Conservation (phyloP, 1,284 basidiomycete species). For the Coniophora puteana region DNA sequence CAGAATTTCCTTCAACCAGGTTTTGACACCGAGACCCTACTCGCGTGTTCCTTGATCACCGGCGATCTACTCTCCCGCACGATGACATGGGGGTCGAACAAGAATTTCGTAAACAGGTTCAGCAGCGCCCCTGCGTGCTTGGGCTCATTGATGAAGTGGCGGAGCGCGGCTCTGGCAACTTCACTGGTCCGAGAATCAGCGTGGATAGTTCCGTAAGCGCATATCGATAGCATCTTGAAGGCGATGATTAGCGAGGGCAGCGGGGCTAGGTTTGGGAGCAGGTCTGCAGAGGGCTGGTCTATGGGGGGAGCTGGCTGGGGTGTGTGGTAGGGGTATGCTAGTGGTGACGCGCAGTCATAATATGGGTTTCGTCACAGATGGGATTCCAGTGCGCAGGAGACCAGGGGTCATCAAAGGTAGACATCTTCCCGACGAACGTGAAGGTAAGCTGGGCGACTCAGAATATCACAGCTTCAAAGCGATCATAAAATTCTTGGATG, state of each 20-base stretch:
- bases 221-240: conserved; percentile 73
- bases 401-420: conserved; percentile 84
- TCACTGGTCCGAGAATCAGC: conserved; percentile 77
- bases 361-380: conserved; percentile 67
- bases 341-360: conserved; percentile 63
- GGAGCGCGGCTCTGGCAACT: conserved; percentile 67
- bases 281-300: conserved; percentile 73
- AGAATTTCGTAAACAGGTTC: conserved; percentile 66
- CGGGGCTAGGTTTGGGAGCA: conserved; percentile 88
- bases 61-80: conserved; percentile 67
- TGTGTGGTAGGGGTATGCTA: conserved; percentile 73
- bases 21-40: too few species aligned
- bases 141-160: conserved; percentile 69
- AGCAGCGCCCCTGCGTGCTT: conserved; percentile 61
- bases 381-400: conserved; percentile 56
- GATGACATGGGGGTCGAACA: conserved; percentile 74
- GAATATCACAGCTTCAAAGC: conserved; percentile 59
- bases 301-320: conserved; percentile 55
- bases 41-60: too few species aligned
- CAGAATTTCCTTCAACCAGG: too few species aligned
- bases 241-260: conserved; percentile 54
- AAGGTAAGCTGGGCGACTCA: conserved; percentile 64
- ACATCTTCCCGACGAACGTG: conserved; percentile 71
- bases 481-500: conserved; percentile 76
- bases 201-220: conserved; percentile 80